Evolutionary conservation across 116 monocot species (phyloP), one percentile per base, ranked within the genome.

Genomic region (Papilionanthe hybrid): DNA sequence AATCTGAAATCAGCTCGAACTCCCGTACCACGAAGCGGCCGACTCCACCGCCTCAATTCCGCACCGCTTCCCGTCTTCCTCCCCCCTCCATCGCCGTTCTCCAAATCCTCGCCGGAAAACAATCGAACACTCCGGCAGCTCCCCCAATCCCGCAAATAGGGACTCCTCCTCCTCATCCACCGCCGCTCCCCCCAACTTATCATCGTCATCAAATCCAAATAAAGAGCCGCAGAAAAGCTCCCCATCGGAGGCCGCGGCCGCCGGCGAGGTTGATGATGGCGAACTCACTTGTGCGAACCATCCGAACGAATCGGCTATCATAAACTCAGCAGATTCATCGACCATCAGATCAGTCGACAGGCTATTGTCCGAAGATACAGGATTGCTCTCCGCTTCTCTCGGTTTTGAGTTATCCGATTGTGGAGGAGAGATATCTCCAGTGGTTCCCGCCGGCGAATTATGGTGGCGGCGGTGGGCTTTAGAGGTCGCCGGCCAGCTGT

Each of bases 221-320:
- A 78, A 73, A 17, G 83, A 47, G 4, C 72, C 55, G 29, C 50
- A 83, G 29, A 73, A 50, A 15, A 57, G 43, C 5, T 47, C 75
- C 0, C 28, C 49, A 5, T n/a, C 20, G 45, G 83, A 72, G 37
- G 2, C 37, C 17, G 43, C 78, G 29, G 6, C 44, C 78, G 57
- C 2, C 42, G 83, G 83, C 23, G 83, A 78, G 17, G 72, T 45
- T 9, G 83, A 60, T 9, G 72, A 72, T 1, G 72, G 27, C 55
- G 82, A 82, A 43, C 82, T 68, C 71, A 82, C 82, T 32, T 82
- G 77, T 0, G 75, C 75, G 75, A 47, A 81, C 83, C 83, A 83
- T 22, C 13, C 20, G 67, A 78, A 78, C 20, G 71, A 56, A 1
- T 37, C 44, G 1, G 82, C 32, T 17, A 50, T 76, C 75, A 80